These are phyloP conservation scores for Cyclotella sp. DNA, from an alignment of 108 stramenopile species.

Conservation along the genomic window DNA sequence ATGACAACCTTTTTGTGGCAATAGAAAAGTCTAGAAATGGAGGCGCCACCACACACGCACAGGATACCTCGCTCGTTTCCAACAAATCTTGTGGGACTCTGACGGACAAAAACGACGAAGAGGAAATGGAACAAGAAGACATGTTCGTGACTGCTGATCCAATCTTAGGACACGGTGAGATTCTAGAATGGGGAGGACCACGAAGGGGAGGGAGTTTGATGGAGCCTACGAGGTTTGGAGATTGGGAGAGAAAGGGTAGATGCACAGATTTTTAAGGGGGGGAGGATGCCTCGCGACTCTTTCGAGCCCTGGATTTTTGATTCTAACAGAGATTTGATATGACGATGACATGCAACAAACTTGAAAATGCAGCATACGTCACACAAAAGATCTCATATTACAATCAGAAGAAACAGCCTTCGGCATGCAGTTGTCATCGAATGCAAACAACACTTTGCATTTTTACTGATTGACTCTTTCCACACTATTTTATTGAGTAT, in stretches of 20 bases:
- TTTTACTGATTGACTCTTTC: too few relatives aligned
- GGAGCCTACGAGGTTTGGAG: conserved; percentile 98
- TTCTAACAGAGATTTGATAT: too few relatives aligned
- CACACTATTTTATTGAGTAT: too few relatives aligned
- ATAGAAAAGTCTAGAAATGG: not conserved
- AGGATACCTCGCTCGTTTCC: not conserved
- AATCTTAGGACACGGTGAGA: conserved; percentile 63
- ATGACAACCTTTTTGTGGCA: not conserved
- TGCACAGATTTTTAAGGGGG: conserved; percentile 89
- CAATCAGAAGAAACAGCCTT: too few relatives aligned
- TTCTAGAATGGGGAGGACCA: conserved; percentile 96
- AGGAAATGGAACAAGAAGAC: conserved; percentile 93
- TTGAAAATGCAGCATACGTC: too few relatives aligned
- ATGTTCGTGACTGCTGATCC: conserved; percentile 86
- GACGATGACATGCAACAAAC: too few relatives aligned
- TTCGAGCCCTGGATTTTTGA: too few relatives aligned
- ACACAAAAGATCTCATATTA: too few relatives aligned
- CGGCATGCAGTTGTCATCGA: too few relatives aligned
- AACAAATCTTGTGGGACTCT: too few relatives aligned
- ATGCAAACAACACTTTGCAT: too few relatives aligned
- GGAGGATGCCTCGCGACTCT: too few relatives aligned
- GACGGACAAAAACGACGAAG: conserved; percentile 16
- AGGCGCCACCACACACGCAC: not conserved
- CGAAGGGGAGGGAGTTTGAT: conserved; percentile 88
- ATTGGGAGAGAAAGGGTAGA: conserved; percentile 98